phyloP scores from a whole-genome alignment of 306 rosid species.

The Acacia acuminata region DNA sequence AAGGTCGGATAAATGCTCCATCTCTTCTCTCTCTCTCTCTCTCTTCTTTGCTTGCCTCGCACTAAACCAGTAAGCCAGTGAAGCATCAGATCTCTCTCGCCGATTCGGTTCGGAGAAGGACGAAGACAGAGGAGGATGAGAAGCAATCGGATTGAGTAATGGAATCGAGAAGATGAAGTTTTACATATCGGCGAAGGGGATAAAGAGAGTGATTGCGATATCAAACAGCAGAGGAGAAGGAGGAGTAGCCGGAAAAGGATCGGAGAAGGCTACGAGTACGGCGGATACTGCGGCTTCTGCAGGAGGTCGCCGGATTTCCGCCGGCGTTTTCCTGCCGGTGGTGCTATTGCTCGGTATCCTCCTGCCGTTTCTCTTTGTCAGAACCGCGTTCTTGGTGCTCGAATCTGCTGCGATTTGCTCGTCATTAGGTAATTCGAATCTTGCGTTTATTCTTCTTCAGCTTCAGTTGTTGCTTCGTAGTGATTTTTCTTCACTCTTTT shows the following conservation, averaged over 20 bases:
- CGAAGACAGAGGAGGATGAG: neutral
- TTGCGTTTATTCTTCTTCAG: neutral
- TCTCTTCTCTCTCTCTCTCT: neutral
- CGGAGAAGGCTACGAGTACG: constrained; percentile 28
- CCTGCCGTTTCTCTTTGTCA: constrained; percentile 68
- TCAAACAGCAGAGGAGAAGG: constrained; percentile 39
- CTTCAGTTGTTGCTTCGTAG: neutral
- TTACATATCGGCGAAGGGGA: constrained; percentile 76
- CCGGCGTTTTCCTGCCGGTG: constrained; percentile 55
- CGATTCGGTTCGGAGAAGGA: neutral
- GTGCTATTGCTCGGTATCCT: constrained; percentile 55
- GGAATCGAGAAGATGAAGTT: constrained; percentile 72
- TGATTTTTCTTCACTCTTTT: neutral
- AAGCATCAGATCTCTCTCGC: constrained; percentile 35
- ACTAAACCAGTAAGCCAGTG: constrained; percentile 24
- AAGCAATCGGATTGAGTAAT: constrained; percentile 32
- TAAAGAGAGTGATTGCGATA: constrained; percentile 59
- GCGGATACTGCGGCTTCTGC: constrained; percentile 20
- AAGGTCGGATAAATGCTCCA: neutral
- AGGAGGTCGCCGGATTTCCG: constrained; percentile 58
- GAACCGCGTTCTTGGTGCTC: constrained; percentile 71
- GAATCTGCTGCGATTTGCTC: constrained; percentile 80
- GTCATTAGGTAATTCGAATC: constrained; percentile 49
- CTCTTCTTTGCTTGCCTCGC: neutral
- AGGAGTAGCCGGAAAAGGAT: constrained; percentile 45